Evolutionary conservation across 2,329 filamentous ascomycete species (phyloP).

Genomic region (Aspergillus puulaauensis): DNA sequence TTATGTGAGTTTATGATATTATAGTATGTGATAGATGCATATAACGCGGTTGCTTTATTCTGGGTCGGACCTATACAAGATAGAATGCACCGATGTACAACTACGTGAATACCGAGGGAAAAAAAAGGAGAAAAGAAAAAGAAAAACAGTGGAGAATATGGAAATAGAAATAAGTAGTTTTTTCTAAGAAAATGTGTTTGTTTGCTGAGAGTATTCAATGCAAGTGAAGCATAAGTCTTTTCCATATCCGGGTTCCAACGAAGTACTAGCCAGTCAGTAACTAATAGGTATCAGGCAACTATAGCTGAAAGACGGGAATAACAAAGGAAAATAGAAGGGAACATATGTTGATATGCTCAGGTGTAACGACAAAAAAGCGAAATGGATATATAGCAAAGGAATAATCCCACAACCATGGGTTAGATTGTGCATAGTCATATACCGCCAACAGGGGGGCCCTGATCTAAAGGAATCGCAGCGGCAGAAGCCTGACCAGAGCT

Average conservation of each 20-base stretch:
- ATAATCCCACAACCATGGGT: neutral
- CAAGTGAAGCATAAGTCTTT: neutral
- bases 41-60: too few relatives aligned
- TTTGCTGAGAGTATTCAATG: neutral
- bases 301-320: neutral
- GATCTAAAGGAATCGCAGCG: neutral
- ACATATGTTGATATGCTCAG: neutral
- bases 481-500: slow-evolving; percentile 13
- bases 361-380: neutral
- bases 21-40: too few relatives aligned
- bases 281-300: neutral
- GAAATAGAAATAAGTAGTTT: neutral
- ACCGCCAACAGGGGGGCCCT: neutral
- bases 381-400: neutral
- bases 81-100: neutral
- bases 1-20: neutral
- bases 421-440: neutral
- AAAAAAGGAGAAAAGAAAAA: neutral
- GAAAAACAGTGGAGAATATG: neutral
- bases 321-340: neutral
- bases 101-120: neutral
- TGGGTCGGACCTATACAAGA: too few relatives aligned
- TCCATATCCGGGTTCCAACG: neutral
- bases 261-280: neutral
- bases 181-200: neutral